Percentiles rank a stretch among this genome's conserved stretches.
Evolutionary conservation across 352 stramenopile species (phyloP).

Genomic region (Phytopythium sindhum): DNA sequence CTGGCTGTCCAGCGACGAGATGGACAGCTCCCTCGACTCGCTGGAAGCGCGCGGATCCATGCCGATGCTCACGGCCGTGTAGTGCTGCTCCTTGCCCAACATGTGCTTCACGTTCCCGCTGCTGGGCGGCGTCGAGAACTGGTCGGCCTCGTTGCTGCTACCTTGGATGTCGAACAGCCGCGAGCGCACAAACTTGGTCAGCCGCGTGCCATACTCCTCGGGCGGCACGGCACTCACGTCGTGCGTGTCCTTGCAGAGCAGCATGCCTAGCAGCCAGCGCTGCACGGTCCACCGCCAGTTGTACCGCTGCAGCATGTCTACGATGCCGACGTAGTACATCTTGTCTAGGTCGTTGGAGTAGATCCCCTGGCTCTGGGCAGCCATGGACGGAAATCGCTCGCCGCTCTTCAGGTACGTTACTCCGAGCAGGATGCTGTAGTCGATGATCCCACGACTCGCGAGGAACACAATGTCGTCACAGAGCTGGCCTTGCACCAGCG

Average conservation of each 20-base stretch:
- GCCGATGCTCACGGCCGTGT: constrained; percentile 16
- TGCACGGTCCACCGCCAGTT: constrained; percentile 86
- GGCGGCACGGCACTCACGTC: constrained; percentile 79
- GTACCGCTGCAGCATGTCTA: constrained; percentile 84
- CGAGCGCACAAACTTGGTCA: constrained; percentile 71
- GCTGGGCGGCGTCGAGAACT: constrained; percentile 17
- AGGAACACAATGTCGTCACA: constrained; percentile 83
- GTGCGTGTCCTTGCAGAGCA: constrained; percentile 80
- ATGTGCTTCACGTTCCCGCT: constrained; percentile 8
- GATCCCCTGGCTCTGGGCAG: constrained; percentile 29
- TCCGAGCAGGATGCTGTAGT: constrained; percentile 81
- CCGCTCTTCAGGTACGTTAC: constrained; percentile 44
- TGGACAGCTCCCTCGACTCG: constrained; percentile 38
- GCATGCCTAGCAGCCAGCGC: constrained; percentile 61
- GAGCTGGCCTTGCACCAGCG: constrained; percentile 54
- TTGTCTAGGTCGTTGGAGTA: constrained; percentile 50
- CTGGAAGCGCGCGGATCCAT: constrained; percentile 14
- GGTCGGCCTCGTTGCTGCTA: constrained; percentile 12
- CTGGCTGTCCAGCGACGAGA: constrained; percentile 40
- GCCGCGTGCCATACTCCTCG: constrained; percentile 60
- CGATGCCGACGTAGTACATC: constrained; percentile 73
- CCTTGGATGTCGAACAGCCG: constrained; percentile 64
- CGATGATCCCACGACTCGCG: constrained; percentile 77
- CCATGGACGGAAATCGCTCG: constrained; percentile 22
- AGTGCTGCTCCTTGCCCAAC: constrained; percentile 16